These are phyloP conservation scores for Mycena galopus DNA, from an alignment of 768 basidiomycete species.

Conservation along the genomic window DNA sequence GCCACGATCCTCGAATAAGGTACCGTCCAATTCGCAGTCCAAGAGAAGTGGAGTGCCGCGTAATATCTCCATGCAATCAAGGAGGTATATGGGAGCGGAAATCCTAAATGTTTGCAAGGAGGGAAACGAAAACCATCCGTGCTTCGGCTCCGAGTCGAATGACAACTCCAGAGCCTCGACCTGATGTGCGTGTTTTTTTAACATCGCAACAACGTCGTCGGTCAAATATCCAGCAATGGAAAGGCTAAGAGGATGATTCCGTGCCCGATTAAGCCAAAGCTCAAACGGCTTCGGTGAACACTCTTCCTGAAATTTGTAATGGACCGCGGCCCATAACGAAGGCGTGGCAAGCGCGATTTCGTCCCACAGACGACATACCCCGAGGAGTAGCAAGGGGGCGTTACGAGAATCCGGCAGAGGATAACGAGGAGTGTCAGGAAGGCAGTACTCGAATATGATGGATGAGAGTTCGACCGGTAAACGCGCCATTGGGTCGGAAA, in stretches of 20 bases:
- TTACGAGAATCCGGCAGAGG: no score
- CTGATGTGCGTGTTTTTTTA: background rate
- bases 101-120: background rate
- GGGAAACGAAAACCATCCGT: background rate
- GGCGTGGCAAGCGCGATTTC: background rate
- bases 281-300: background rate
- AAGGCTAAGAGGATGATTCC: background rate
- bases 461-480: slow-evolving; percentile 7
- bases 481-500: background rate
- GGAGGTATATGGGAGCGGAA: background rate
- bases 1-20: background rate
- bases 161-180: background rate
- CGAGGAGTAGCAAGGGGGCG: background rate
- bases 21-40: background rate
- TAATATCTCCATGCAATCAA: background rate
- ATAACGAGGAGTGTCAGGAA: background rate
- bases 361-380: background rate
- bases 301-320: background rate
- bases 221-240: background rate
- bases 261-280: background rate
- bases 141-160: background rate
- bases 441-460: background rate
- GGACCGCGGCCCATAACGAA: background rate
- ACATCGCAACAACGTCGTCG: background rate
- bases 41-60: background rate